A percentile compares a stretch with the other conserved stretches of the same genome.
Evolutionary conservation across 176 grass and related monocot species (phyloP).

Genomic region (Thinopyrum elongatum): DNA sequence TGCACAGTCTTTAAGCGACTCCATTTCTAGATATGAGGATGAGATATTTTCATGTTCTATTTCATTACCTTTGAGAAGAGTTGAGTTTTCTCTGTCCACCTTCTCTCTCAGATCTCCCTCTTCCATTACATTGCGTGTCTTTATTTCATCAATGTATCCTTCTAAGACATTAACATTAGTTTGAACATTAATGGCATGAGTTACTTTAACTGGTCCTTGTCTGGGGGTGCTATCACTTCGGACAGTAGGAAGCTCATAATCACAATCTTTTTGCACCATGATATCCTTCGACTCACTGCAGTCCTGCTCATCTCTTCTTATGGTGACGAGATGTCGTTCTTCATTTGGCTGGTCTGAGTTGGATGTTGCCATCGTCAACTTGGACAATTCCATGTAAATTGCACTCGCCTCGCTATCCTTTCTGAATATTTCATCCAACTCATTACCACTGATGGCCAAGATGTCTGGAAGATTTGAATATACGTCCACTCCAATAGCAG

Average conservation of each 20-base stretch:
- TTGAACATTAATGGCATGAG: background rate
- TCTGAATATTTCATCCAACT: background rate
- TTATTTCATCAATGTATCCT: background rate
- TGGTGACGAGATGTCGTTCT: background rate
- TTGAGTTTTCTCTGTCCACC: background rate
- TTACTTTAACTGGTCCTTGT: background rate
- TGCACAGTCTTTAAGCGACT: background rate
- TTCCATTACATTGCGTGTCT: background rate
- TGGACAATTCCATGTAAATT: constrained; percentile 1
- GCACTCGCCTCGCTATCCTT: background rate
- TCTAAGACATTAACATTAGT: constrained; percentile 1
- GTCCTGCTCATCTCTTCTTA: constrained; percentile 4
- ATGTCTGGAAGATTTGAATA: constrained; percentile 8
- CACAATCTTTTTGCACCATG: background rate
- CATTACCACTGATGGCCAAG: background rate
- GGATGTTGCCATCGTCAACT: background rate
- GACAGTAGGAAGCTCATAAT: constrained; percentile 11
- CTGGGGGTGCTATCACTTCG: background rate
- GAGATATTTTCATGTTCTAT: background rate
- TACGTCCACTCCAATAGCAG: background rate
- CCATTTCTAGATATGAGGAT: background rate
- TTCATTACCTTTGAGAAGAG: background rate
- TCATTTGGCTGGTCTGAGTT: constrained; percentile 1
- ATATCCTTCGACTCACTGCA: background rate
- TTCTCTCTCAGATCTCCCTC: background rate